Base-by-base conservation (phyloP, 495 filamentous ascomycete species). In the Daldinia grandis region DNA sequence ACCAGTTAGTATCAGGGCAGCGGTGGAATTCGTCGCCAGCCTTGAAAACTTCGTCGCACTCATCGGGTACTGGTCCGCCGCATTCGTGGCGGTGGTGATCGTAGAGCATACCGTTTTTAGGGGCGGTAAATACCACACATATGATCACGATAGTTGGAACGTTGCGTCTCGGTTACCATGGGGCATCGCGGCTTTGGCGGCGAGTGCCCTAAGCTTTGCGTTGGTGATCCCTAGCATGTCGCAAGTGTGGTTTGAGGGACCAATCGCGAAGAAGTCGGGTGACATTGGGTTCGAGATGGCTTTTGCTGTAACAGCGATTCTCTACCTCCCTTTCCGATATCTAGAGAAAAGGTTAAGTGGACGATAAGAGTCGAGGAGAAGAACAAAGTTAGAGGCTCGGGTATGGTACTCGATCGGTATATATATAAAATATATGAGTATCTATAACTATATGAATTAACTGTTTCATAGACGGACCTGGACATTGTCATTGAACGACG, bases 251-350 rank as follows among this genome's bases (percentile, higher is more conserved):
- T 88, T 79, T 58, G 80, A 79, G 8, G 86, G 86, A 0, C 84
- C 86, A 1, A 84, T 88, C 60, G 86, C 86, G 7, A 63, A 79
- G 78, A 81, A 69, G 31, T 84, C 86, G 17, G 86, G 87, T 1
- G 87, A 89, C 75, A 82, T 89, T 62, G 87, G 86, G 14, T 87
- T 89, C 65, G 86, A 89, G 77, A 53, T 87, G 58, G 86, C 85
- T 0, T 83, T 88, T 68, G 80, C 78, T 0, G 74, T 87, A 17
- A 81, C 80, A 24, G 79, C 77, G 6, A 4, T 83, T 65, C 71
- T 87, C 35, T 88, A 88, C 65, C 33, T 83, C 27, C 82, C 82
- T 31, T 54, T 83, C 7, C 73, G 82, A 59, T 71, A 59, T 31
- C 9, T 82, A 42, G 82, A 85, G 69, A 83, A 75, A 74, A 80